Percentiles rank a stretch among this genome's conserved stretches.
Evolutionary conservation across 805 yeast genomes (phyloP).

Genomic region (Schizosaccharomyces osmophilus): DNA sequence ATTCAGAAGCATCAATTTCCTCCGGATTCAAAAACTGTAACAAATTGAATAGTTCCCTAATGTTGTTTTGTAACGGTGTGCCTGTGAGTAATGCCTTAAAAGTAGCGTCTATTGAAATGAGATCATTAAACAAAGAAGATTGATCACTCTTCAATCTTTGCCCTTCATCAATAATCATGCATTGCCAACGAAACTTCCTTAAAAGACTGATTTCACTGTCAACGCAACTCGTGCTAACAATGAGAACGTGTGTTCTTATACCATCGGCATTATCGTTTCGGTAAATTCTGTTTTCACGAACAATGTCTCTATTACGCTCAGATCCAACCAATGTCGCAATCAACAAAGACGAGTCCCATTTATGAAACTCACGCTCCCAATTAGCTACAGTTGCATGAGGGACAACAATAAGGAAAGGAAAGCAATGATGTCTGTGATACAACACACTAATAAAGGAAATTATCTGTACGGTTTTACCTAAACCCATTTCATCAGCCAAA

Average conservation of each 20-base stretch:
- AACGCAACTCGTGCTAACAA: slow-evolving; percentile 10
- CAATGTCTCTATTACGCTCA: slow-evolving; percentile 18
- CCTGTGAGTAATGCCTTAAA: slow-evolving; percentile 60
- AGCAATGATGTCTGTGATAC: slow-evolving; percentile 45
- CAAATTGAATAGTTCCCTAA: slow-evolving; percentile 71
- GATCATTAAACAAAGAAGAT: slow-evolving; percentile 1
- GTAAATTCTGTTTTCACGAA: neutral
- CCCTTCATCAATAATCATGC: slow-evolving; percentile 78
- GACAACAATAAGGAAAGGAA: slow-evolving; percentile 68
- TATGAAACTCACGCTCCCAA: slow-evolving; percentile 83
- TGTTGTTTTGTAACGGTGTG: slow-evolving; percentile 79
- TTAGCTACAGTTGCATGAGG: slow-evolving; percentile 91
- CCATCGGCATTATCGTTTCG: neutral
- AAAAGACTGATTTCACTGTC: slow-evolving; percentile 39
- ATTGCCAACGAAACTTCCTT: slow-evolving; percentile 39
- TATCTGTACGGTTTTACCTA: slow-evolving; percentile 55
- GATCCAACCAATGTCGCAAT: slow-evolving; percentile 63
- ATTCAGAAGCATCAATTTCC: slow-evolving; percentile 58
- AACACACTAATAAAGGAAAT: slow-evolving; percentile 76
- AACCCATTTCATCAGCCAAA: slow-evolving; percentile 44
- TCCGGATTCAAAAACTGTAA: slow-evolving; percentile 62
- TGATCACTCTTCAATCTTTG: slow-evolving; percentile 53
- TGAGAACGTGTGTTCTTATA: neutral
- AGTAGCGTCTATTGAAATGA: slow-evolving; percentile 40
- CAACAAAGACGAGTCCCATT: slow-evolving; percentile 92